Conservation (phyloP, 352 stramenopile species). For the Phytophthora multivora region DNA sequence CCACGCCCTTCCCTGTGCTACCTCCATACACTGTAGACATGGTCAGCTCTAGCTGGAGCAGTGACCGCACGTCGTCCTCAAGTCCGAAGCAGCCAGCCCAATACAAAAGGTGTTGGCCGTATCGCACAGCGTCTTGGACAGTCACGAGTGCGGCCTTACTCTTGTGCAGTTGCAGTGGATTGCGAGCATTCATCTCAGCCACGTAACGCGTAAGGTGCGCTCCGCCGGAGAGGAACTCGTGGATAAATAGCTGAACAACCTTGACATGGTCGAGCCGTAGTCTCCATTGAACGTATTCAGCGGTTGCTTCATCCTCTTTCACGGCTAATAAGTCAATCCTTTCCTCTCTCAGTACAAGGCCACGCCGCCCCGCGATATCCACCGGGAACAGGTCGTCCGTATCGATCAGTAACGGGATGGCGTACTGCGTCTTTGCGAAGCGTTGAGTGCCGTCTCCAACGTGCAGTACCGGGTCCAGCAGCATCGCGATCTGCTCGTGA, state of each 20-base stretch:
- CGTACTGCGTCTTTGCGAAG: slow-evolving; percentile 45
- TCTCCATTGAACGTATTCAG: slow-evolving; percentile 54
- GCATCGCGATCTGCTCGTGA: slow-evolving; percentile 60
- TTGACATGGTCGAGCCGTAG: slow-evolving; percentile 65
- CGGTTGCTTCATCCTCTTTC: not conserved
- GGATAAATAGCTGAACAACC: slow-evolving; percentile 49
- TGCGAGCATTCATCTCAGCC: slow-evolving; percentile 61
- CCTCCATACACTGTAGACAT: slow-evolving; percentile 9
- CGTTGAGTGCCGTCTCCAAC: slow-evolving; percentile 4
- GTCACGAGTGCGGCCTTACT: slow-evolving; percentile 19
- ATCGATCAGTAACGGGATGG: slow-evolving; percentile 64
- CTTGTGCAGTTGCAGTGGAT: slow-evolving; percentile 34
- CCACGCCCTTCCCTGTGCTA: slow-evolving; percentile 1
- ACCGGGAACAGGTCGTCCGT: slow-evolving; percentile 62
- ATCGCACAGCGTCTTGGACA: slow-evolving; percentile 53
- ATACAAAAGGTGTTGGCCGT: slow-evolving; percentile 81
- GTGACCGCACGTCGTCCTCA: slow-evolving; percentile 48
- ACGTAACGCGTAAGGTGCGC: slow-evolving; percentile 54
- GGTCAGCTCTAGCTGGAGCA: slow-evolving; percentile 38
- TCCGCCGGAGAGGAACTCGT: slow-evolving; percentile 60
- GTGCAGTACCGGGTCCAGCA: slow-evolving; percentile 47
- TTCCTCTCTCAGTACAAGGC: slow-evolving; percentile 51
- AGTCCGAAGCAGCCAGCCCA: slow-evolving; percentile 76
- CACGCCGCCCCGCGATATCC: slow-evolving; percentile 65
- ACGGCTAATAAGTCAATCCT: slow-evolving; percentile 19